Base-by-base conservation (phyloP, 176 grass and related monocot species). In the Tillandsia leiboldiana region DNA sequence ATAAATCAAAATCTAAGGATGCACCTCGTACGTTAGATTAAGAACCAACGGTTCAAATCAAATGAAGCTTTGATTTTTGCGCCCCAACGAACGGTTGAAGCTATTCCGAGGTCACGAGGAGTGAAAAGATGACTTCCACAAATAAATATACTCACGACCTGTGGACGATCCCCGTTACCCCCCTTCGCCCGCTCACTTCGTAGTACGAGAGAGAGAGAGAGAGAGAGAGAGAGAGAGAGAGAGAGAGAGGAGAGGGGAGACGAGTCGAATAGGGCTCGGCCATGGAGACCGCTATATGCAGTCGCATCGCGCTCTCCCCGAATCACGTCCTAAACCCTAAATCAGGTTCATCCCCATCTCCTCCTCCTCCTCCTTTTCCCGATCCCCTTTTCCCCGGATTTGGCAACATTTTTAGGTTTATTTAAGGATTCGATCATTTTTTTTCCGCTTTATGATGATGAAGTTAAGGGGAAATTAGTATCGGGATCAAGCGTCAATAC, bases 281-380 rank as follows among this genome's bases (percentile, higher is more conserved):
- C 11, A 75, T 76, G 73, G 73, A 76, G 50, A 76, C 73, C 26
- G 64, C 64, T 28, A 66, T 76, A 3, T 76, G 64, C 64, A 54
- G 73, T 29, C 65, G 73, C 33, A 56, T 76, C 51, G 63, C 73
- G 66, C 73, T 76, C 50, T 76, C 73, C 26, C 73, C 73, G 6
- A 76, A 67, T 33, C 73, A 76, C 23, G 73, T 67, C 9, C 17
- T 48, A 12, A 76, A 68, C 26, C 73, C 50, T 28, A 76, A 54
- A 29, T 24, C 73, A 76, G 73, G 73, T 76, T 23, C 0, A 9
- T 12, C 2, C 8, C 53, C 3, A 11, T 18, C 70, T 14, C 47
- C 33, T 14, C 47, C 33, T 14, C 47, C 33, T 61, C 29, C 22
- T 26, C 53, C 8, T 48, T 8, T 29, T 29, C 54, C 13, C 12